phyloP scores from a whole-genome alignment of 2,329 filamentous ascomycete genomes.

The Metarhizium rileyi region DNA sequence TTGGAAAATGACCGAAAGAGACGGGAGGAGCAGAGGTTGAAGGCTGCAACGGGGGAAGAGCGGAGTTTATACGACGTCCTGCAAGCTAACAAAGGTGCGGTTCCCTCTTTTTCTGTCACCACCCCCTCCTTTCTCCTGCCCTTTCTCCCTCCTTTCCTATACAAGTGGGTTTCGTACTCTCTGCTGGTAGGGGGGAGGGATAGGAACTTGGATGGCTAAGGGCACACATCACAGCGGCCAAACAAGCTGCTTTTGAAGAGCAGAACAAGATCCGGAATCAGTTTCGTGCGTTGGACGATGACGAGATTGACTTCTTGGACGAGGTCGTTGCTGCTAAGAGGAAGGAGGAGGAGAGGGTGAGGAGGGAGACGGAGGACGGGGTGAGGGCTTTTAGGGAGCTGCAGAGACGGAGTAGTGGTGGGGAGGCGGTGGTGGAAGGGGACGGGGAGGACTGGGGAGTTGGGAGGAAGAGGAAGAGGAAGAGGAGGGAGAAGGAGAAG shows the following conservation, averaged over 20 bases:
- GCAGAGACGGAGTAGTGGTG: constrained; percentile 29
- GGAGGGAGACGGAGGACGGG: constrained; percentile 46
- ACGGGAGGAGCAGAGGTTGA: constrained; percentile 40
- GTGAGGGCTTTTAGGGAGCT: constrained; percentile 45
- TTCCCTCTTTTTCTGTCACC: neutral
- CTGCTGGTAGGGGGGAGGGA: too few species aligned
- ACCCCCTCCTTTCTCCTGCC: neutral
- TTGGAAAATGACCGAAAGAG: constrained; percentile 50
- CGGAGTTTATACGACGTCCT: constrained; percentile 64
- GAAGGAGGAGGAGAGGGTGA: constrained; percentile 43
- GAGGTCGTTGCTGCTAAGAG: constrained; percentile 41
- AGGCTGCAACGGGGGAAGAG: constrained; percentile 34
- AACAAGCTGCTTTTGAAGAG: constrained; percentile 76
- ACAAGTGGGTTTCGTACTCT: too few species aligned
- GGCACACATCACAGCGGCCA: constrained; percentile 48
- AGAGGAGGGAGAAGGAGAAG: constrained; percentile 27
- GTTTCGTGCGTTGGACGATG: constrained; percentile 67
- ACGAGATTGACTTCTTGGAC: constrained; percentile 68
- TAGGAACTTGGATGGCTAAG: neutral
- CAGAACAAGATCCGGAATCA: constrained; percentile 62
- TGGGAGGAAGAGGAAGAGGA: constrained; percentile 27
- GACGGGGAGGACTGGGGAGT: constrained; percentile 23
- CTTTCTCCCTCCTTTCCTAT: too few species aligned
- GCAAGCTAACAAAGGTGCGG: constrained; percentile 71
- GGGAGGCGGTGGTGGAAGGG: constrained; percentile 14